phyloP scores from a whole-genome alignment of 2,329 filamentous ascomycete species.

The Alternaria longipes region DNA sequence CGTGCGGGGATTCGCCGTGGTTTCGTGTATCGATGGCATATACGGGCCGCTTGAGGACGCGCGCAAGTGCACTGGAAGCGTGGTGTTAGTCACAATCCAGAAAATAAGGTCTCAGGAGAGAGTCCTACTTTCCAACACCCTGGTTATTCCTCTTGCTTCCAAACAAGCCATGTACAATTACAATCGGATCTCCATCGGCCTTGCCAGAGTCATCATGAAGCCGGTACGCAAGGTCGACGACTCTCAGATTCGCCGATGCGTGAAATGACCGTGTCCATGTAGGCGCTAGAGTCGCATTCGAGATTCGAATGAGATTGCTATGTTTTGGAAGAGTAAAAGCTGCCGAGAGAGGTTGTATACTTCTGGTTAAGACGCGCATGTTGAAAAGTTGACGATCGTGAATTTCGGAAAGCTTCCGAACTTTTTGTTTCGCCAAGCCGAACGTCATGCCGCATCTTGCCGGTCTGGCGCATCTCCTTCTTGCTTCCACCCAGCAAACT shows the following conservation, averaged over 20 bases:
- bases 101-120: accelerated
- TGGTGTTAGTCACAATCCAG: not conserved
- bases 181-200: constrained; percentile 68
- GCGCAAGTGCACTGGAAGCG: constrained; percentile 73
- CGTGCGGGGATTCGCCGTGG: constrained; percentile 88
- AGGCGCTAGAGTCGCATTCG: constrained; percentile 7
- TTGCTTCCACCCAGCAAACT: no score
- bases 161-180: constrained; percentile 93
- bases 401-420: constrained; percentile 19
- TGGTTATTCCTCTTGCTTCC: constrained; percentile 96
- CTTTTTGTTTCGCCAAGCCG: constrained; percentile 25
- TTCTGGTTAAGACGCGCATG: constrained; percentile 29
- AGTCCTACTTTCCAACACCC: constrained; percentile 83
- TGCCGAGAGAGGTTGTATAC: constrained; percentile 22
- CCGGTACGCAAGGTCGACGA: constrained; percentile 46
- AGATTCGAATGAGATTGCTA: constrained; percentile 11
- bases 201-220: constrained; percentile 49
- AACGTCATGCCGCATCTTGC: constrained; percentile 21
- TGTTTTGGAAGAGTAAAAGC: constrained; percentile 25
- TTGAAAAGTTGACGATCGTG: constrained; percentile 13
- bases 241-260: constrained; percentile 31
- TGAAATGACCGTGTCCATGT: constrained; percentile 43
- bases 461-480: not conserved
- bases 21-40: constrained; percentile 92
- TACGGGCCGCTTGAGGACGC: constrained; percentile 80